Base-by-base conservation (phyloP, 306 rosid genomes). In the Dalbergia oliveri region DNA sequence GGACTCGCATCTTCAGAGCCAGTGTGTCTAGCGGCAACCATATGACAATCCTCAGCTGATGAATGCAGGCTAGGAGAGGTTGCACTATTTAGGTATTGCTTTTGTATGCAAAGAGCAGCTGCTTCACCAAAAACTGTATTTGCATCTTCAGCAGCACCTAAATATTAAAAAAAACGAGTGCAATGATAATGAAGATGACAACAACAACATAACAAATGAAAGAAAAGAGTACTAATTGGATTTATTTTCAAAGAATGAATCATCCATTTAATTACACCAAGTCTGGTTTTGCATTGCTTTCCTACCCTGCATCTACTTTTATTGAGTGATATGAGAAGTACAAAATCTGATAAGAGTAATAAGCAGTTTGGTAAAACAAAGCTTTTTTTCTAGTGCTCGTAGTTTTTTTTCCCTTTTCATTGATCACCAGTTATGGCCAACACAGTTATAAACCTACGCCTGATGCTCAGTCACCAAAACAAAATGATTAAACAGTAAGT, bases 81-180 rank as follows among this genome's bases (percentile, higher is more conserved):
- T 64, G 78, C 75, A 77, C 87, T 88, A 58, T 88, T 84, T 78
- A 91, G 60, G 85, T 90, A 90, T 72, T 96, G 98, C 78, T 91
- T 96, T 82, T 93, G 98, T 79, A 96, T 79, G 81, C 91, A 84
- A 79, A 87, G 89, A 84, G 91, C 92, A 80, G 99, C 98, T 53
- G 94, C 87, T 85, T 96, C 99, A 83, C 98, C 97, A 79, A 91
- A 96, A 86, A 96, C 90, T 49, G 81, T 81, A 76, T 90, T 79
- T 85, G 97, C 99, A 73, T 96, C 99, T 83, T 96, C 99, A 57
- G 99, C 98, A 79, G 91, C 91, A 72, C 98, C 99, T 96, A 78
- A 77, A 76, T 16, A 65, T 80, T 51, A 10, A 78, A 64, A 26
- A 26, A 79, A 84, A 76, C 68, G 34, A 58, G 19, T 57, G 59